These are phyloP conservation scores for Tylopilus vinaceipallidus DNA, from an alignment of 768 basidiomycete genomes.

Conservation along the genomic window DNA sequence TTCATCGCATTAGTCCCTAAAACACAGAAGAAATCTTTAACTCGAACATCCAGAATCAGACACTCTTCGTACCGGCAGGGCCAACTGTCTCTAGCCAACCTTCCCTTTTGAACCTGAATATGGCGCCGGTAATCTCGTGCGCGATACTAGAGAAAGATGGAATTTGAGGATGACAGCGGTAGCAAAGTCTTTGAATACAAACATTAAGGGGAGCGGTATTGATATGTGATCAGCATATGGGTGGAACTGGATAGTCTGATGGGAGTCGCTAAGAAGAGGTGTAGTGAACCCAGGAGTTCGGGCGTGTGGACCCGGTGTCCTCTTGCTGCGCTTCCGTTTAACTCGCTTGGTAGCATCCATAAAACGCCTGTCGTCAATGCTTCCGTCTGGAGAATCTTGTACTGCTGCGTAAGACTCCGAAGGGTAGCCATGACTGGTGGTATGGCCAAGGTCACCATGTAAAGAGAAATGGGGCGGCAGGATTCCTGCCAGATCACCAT, in stretches of 20 bases:
- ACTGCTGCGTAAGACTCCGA: conserved; percentile 45
- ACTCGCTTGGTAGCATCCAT: conserved; percentile 66
- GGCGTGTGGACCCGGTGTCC: conserved; percentile 29
- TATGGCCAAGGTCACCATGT: conserved; percentile 43
- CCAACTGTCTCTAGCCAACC: conserved; percentile 88
- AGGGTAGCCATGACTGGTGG: conserved; percentile 30
- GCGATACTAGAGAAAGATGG: conserved; percentile 53
- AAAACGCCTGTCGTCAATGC: conserved; percentile 18
- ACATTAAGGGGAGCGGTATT: conserved; percentile 83
- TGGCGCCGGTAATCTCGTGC: conserved; percentile 67
- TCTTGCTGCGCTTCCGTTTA: conserved; percentile 69
- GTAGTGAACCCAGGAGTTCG: conserved; percentile 41
- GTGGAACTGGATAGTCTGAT: conserved; percentile 61
- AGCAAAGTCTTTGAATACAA: conserved; percentile 21
- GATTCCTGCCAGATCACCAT: conserved; percentile 64
- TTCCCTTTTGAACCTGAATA: conserved; percentile 76
- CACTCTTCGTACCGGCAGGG: conserved; percentile 61
- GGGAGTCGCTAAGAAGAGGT: conserved; percentile 58
- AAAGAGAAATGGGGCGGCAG: conserved; percentile 61
- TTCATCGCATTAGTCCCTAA: conserved; percentile 77
- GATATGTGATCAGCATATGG: conserved; percentile 55
- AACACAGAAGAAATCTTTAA: conserved; percentile 1
- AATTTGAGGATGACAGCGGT: background rate
- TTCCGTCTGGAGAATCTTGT: conserved; percentile 29
- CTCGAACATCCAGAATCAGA: background rate